A percentile compares a stretch with the other conserved stretches of the same genome.
Conservation (phyloP, 176 grass and related monocot species). For the Zizania latifolia region DNA sequence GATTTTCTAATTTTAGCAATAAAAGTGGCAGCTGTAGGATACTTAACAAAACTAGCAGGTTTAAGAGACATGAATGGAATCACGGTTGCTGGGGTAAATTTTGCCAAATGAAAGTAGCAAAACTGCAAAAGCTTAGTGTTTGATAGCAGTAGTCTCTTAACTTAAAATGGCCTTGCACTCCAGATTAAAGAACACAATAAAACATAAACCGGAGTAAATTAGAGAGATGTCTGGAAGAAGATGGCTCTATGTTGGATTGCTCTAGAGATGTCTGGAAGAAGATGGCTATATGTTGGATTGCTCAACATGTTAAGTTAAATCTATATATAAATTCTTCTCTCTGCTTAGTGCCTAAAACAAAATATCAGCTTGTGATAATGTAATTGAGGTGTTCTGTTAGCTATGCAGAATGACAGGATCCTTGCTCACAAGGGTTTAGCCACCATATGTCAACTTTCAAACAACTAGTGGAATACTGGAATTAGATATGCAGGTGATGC, state of each 20-base stretch:
- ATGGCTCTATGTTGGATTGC: no score
- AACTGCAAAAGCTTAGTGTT: background rate
- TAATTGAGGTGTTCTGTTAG: background rate
- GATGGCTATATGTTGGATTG: background rate
- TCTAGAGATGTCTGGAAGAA: background rate
- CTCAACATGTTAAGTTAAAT: background rate
- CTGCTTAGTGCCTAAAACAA: background rate
- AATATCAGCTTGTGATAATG: background rate
- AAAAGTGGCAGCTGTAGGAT: background rate
- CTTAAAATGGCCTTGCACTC: background rate
- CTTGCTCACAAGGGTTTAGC: background rate
- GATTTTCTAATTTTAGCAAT: background rate
- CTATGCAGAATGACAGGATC: background rate
- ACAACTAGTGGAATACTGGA: slow-evolving; percentile 15
- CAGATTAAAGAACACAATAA: background rate
- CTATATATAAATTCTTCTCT: background rate
- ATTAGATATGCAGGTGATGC: background rate
- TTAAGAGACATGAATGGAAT: background rate
- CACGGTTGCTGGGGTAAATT: background rate
- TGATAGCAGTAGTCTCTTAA: background rate
- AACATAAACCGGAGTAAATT: background rate
- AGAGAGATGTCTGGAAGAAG: background rate
- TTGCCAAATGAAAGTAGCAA: background rate
- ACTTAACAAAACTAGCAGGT: background rate
- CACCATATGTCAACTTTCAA: slow-evolving; percentile 4